These are phyloP conservation scores for Sergeia podlipaevii DNA, from an alignment of 208 protist species.

Conservation along the genomic window DNA sequence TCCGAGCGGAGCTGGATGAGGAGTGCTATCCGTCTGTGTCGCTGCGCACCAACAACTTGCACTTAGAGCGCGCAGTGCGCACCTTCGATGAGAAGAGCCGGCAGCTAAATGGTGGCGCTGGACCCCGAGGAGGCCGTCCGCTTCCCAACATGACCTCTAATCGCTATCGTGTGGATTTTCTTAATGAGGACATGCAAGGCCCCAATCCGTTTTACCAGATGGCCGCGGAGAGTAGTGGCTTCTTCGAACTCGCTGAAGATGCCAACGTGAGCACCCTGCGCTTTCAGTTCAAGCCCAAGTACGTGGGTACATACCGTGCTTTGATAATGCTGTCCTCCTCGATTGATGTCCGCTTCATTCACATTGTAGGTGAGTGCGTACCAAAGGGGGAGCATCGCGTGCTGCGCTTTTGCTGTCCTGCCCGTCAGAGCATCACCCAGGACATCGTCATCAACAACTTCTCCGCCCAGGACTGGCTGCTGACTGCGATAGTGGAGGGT, in stretches of 20 bases:
- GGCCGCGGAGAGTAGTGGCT: conserved; percentile 20
- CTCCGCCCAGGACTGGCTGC: conserved; percentile 79
- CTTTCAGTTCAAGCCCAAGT: conserved; percentile 85
- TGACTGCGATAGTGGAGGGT: conserved; percentile 71
- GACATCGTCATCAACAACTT: conserved; percentile 86
- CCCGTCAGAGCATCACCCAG: conserved; percentile 86
- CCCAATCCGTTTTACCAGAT: conserved; percentile 82
- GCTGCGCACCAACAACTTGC: conserved; percentile 46
- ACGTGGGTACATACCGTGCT: conserved; percentile 74
- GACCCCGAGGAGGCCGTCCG: background rate
- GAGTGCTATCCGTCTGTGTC: conserved; percentile 27
- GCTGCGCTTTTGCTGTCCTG: conserved; percentile 86
- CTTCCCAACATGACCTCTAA: conserved; percentile 18
- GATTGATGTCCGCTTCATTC: conserved; percentile 85
- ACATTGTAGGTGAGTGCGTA: conserved; percentile 74
- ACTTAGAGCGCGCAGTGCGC: conserved; percentile 67
- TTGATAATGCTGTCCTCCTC: conserved; percentile 75
- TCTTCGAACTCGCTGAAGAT: conserved; percentile 3
- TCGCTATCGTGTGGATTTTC: conserved; percentile 54
- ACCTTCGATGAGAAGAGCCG: conserved; percentile 63
- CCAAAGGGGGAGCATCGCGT: conserved; percentile 60
- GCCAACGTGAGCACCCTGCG: conserved; percentile 16
- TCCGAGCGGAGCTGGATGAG: conserved; percentile 74
- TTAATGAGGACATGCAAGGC: conserved; percentile 67
- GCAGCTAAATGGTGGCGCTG: conserved; percentile 6